A percentile compares a stretch with the other conserved stretches of the same genome.
Evolutionary conservation across 164 flowering plant species (phyloP).

Genomic region (Tinospora cordifolia): DNA sequence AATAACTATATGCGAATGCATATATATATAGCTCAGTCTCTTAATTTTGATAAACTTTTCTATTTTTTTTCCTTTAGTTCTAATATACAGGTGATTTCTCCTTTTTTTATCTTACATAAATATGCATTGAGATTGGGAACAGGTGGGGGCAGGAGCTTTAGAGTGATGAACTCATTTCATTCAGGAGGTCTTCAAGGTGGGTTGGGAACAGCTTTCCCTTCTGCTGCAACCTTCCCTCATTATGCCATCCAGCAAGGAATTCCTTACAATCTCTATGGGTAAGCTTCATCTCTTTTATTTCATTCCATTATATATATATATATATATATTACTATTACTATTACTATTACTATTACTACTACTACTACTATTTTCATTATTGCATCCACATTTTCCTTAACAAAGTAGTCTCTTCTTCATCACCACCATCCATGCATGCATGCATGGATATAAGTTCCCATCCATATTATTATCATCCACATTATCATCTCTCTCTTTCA

Average conservation of each 20-base stretch:
- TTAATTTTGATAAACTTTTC: too few species aligned
- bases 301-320: background rate
- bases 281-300: constrained; percentile 30
- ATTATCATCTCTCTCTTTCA: background rate
- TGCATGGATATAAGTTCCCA: background rate
- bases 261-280: constrained; percentile 78
- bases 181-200: constrained; percentile 43
- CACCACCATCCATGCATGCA: background rate
- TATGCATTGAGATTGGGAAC: constrained; percentile 8
- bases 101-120: background rate
- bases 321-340: too few species aligned
- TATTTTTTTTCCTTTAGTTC: too few species aligned
- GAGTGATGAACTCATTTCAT: constrained; percentile 49
- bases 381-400: background rate
- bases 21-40: background rate
- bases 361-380: constrained; percentile 4
- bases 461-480: background rate
- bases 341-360: too few species aligned
- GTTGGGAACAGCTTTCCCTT: constrained; percentile 51
- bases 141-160: constrained; percentile 44
- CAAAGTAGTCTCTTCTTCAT: background rate
- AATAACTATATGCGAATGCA: too few species aligned
- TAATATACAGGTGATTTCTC: too few species aligned
- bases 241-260: constrained; percentile 87
- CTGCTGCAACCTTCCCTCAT: constrained; percentile 79